These are phyloP conservation scores for Hypoxylon sp. DNA, from an alignment of 2,329 filamentous ascomycete species.

Conservation along the genomic window DNA sequence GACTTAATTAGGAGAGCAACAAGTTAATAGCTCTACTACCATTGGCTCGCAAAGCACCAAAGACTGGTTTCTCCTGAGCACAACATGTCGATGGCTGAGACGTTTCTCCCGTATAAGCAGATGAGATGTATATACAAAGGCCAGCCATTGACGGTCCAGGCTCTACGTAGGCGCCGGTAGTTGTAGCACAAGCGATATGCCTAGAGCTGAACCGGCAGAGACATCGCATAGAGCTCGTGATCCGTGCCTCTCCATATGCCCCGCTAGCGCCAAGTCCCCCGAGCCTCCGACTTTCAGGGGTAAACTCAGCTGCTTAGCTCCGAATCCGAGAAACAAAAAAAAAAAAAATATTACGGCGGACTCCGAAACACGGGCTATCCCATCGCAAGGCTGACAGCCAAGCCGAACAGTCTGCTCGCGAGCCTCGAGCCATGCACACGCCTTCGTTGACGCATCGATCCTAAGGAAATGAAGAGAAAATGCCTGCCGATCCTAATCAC, in stretches of 20 bases:
- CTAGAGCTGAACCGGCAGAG: no score
- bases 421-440: constrained; percentile 2
- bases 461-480: constrained; percentile 1
- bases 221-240: no score
- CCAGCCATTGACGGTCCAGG: neutral
- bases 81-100: neutral
- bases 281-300: no score
- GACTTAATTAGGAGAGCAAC: neutral
- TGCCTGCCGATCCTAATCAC: constrained; percentile 17
- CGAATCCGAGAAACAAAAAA: neutral
- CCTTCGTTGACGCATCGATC: neutral
- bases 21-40: neutral
- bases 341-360: neutral
- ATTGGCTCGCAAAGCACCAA: neutral
- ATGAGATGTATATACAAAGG: neutral
- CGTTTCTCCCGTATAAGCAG: neutral
- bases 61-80: neutral
- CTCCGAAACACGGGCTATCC: constrained; percentile 3
- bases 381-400: constrained; percentile 16
- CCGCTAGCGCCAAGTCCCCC: no score
- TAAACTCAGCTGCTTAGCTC: no score
- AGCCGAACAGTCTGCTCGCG: constrained; percentile 10
- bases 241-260: no score
- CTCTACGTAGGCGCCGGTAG: no score
- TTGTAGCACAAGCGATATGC: neutral